Evolutionary conservation across 75 land plant species (phyloP), one percentile per base, ranked within the genome.

Genomic region (Pseudotsuga menziesii): DNA sequence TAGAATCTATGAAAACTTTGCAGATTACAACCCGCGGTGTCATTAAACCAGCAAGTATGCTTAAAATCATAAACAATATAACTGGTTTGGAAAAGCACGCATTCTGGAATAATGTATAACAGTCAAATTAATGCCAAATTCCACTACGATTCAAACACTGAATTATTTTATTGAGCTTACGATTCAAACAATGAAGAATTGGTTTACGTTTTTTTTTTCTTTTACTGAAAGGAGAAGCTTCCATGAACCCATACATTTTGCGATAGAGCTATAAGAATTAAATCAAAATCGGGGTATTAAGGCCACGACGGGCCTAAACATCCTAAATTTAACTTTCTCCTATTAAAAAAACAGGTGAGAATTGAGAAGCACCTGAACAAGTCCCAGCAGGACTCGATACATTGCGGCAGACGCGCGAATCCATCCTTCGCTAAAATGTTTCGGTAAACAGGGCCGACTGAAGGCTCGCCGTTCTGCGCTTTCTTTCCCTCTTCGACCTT

Each of bases 401-500:
- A 79, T 32, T 74, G 80, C 52, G 92, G 85, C 54, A 66, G 54
- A n/a, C 82, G 80, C 11, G 89, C 86, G 52, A 92, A 88, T 1
- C 95, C 93, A 80, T 92, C 91, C 57, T 91, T 86, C 12, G 93
- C 91, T 80, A 85, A 92, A 61, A 89, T 75, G 88, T 91, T 78
- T 5, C 98, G 82, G 76, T 91, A 94, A 16, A 89, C 93, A 3
- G 93, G 91, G 1, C 99, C 95, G 7, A 90, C 83, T 0, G 99
- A 92, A 5, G 98, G 95, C 84, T 23, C 83, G 15, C 77, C 84
- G 36, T 80, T 87, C 2, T 39, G 67, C 12, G 83, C 88, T 22
- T 70, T 73, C 79, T 77, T 82, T 14, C 78, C 75, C 19, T 83
- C 89, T 67, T 89, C 99, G 36, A 94, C 91, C 80, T 94, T 77